These are phyloP conservation scores for Alternaria gansuensis DNA, from an alignment of 2,329 filamentous ascomycete genomes.

Conservation along the genomic window DNA sequence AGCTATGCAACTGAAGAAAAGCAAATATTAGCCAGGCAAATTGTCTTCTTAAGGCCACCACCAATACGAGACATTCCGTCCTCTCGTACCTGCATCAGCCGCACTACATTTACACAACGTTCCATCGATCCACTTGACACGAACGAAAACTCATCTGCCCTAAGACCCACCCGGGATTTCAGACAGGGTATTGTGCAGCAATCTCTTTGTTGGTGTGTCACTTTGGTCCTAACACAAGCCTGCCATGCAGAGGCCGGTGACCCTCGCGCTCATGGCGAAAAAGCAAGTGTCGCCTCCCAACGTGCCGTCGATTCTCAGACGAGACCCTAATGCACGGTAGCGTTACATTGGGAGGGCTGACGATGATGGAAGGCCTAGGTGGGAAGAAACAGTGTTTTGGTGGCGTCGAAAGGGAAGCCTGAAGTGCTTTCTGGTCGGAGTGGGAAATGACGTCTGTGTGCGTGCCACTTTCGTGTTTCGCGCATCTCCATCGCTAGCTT, in stretches of 20 bases:
- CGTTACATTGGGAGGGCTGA: conserved; percentile 9
- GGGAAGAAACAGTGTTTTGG: background rate
- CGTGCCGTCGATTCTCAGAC: background rate
- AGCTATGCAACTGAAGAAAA: background rate
- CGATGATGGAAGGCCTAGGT: background rate
- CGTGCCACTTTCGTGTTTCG: background rate
- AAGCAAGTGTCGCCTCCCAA: conserved; percentile 6
- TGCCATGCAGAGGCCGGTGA: conserved; percentile 11
- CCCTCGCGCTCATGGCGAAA: conserved; percentile 6
- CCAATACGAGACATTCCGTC: conserved; percentile 8
- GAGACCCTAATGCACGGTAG: background rate
- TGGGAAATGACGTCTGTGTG: conserved; percentile 10
- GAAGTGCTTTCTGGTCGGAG: background rate
- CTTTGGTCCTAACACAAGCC: conserved; percentile 20
- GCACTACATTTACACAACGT: conserved; percentile 3
- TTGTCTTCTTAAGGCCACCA: conserved; percentile 7
- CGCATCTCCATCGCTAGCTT: background rate
- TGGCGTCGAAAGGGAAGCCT: background rate
- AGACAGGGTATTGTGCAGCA: conserved; percentile 8
- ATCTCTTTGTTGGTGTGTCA: conserved; percentile 12
- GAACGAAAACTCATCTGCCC: conserved; percentile 17
- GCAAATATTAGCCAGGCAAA: conserved; percentile 2
- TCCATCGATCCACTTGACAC: conserved; percentile 7
- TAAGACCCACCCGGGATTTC: conserved; percentile 6
- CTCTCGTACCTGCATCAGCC: conserved; percentile 22